Conservation (phyloP, 208 protist species). For the Blastocrithidia nonstop region DNA sequence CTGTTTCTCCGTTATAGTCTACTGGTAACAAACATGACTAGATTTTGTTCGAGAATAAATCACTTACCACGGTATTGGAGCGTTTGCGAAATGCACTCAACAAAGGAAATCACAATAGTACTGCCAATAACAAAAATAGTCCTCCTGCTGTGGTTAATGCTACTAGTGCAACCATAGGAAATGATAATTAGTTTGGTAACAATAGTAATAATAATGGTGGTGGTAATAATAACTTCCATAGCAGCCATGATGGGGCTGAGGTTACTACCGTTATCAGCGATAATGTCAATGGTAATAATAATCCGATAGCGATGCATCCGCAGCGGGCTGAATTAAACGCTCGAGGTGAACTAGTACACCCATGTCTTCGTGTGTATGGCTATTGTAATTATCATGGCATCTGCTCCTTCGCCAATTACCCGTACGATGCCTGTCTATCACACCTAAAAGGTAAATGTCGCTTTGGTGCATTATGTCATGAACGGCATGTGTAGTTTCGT, state of each 20-base stretch:
- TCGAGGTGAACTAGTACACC: conserved; percentile 56
- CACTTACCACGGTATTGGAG: conserved; percentile 62
- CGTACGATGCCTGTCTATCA: conserved; percentile 77
- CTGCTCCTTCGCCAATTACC: conserved; percentile 77
- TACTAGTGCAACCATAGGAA: background rate
- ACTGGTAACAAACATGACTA: no score
- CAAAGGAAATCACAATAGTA: background rate
- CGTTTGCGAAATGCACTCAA: conserved; percentile 23
- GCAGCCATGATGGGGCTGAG: no score
- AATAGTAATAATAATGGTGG: conserved; percentile 4
- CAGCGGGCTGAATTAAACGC: conserved; percentile 20
- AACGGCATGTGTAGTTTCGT: conserved; percentile 72
- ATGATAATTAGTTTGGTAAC: background rate
- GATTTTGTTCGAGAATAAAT: no score
- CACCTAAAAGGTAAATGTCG: conserved; percentile 82
- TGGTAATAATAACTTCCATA: no score
- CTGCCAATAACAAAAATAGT: conserved; percentile 4
- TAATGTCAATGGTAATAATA: background rate
- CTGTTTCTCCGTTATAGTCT: no score
- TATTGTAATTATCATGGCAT: conserved; percentile 80
- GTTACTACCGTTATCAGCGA: background rate
- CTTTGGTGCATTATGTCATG: conserved; percentile 75
- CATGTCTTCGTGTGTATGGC: conserved; percentile 78
- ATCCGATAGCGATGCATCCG: conserved; percentile 3
- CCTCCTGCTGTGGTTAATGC: background rate